Evolutionary conservation across 169 alveolate genomes (phyloP).

Genomic region (Perkinsus chesapeaki): DNA sequence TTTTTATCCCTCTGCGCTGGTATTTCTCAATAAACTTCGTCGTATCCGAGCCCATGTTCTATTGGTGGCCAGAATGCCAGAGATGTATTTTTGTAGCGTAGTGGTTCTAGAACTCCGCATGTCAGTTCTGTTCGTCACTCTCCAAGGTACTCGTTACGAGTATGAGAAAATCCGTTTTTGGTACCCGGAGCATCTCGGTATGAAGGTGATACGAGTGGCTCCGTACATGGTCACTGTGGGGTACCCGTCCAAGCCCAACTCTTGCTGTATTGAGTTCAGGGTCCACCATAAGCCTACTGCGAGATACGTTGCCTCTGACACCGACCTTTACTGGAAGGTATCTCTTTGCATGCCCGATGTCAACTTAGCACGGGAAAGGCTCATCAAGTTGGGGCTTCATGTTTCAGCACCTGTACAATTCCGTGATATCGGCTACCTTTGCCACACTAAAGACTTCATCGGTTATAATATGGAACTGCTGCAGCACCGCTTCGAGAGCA

Average conservation of each 20-base stretch:
- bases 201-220: background rate
- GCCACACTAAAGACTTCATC: background rate
- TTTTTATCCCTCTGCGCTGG: too few species aligned
- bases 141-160: background rate
- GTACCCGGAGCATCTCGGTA: background rate
- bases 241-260: background rate
- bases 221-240: background rate
- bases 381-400: background rate
- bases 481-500: background rate
- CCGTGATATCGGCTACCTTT: background rate
- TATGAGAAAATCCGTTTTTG: background rate
- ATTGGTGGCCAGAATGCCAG: too few species aligned
- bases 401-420: background rate
- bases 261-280: background rate
- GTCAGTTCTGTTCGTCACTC: background rate
- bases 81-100: background rate
- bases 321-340: background rate
- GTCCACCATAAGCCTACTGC: background rate
- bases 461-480: background rate
- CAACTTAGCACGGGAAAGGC: background rate
- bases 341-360: background rate
- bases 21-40: too few species aligned
- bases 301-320: background rate
- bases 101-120: background rate
- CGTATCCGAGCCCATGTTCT: too few species aligned